A percentile compares a stretch with the other conserved stretches of the same genome.
These are phyloP conservation scores for Erodium trifolium DNA, from an alignment of 441 rosid species.

Conservation along the genomic window DNA sequence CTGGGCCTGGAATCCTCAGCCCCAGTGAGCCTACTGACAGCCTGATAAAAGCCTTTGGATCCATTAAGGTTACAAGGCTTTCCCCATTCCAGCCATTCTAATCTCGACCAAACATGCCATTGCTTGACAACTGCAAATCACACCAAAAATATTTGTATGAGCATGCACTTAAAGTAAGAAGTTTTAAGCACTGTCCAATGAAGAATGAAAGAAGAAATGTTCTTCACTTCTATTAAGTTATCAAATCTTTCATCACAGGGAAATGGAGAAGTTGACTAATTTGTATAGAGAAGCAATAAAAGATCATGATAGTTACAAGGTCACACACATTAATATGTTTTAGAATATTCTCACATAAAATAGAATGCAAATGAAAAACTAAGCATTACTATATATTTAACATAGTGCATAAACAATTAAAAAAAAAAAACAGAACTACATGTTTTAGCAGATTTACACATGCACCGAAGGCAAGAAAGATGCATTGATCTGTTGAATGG, in stretches of 20 bases:
- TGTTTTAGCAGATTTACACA: background rate
- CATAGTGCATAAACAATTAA: background rate
- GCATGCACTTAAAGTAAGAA: constrained; percentile 5
- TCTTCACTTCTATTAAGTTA: too few species aligned
- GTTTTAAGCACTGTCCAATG: too few species aligned
- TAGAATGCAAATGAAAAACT: background rate
- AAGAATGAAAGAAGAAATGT: too few species aligned
- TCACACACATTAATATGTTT: too few species aligned
- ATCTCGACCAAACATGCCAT: constrained; percentile 24
- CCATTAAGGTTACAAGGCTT: constrained; percentile 57
- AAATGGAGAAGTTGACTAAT: too few species aligned
- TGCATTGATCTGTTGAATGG: background rate
- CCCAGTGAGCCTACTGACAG: constrained; percentile 83
- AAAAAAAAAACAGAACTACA: background rate
- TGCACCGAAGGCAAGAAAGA: background rate
- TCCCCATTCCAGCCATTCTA: constrained; percentile 41
- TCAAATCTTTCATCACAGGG: too few species aligned
- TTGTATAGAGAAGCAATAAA: too few species aligned
- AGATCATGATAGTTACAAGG: too few species aligned
- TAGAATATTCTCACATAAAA: background rate
- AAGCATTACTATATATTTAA: background rate
- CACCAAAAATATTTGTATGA: constrained; percentile 5
- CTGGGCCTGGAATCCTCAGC: constrained; percentile 52
- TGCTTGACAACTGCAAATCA: constrained; percentile 11
- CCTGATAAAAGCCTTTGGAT: constrained; percentile 92